Base-by-base conservation (phyloP, 2,329 filamentous ascomycete genomes). In the Hirsutella minnesotensis region DNA sequence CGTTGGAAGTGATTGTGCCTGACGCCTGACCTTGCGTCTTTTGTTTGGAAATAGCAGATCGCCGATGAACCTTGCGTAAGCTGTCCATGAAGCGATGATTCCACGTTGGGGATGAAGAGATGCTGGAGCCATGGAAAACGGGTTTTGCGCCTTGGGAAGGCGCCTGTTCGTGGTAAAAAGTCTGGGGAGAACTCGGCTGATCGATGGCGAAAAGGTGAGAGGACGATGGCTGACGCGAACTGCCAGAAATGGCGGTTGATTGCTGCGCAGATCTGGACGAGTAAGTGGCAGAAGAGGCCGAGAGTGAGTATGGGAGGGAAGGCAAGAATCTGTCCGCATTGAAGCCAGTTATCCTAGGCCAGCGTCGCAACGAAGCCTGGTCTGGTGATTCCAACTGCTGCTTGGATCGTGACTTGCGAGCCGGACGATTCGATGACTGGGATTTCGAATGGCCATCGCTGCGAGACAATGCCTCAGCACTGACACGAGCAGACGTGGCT, bases 241-340 rank as follows among this genome's bases (percentile, higher is more conserved):
- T 58, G 41, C 50, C 68, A 38, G 68, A 63, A 18, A 67, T 65
- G 16, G 70, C 66, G 34, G 65, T 63, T 31, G 68, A 72, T 38
- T 66, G 55, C 15, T 59, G 62, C 29, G 65, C 59, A 9, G 72
- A 71, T 48, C 56, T 55, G 16, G 56, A 47, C 16, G 59, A 61
- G n/a, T 56, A 48, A 13, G 55, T 51, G 44, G 52, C 50, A 9
- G 57, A 61, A 5, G 55, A 57, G 12, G 49, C 44, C 10, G 55
- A 53, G 30, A 46, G 44, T n/a, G 54, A 45, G 36, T 68, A 52
- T 55, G 57, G 58, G 47, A 67, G 47, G 44, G 78, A 57, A 15
- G 73, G 75, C 51, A 79, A 79, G 4, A 75, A 79, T 58, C 76
- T 76, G 56, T 79, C 71, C 5, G 72, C 56, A 50, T 77, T 66